Evolutionary conservation across 352 stramenopile species (phyloP), one percentile per base, ranked within the genome.

Genomic region (Phytopythium boreale): DNA sequence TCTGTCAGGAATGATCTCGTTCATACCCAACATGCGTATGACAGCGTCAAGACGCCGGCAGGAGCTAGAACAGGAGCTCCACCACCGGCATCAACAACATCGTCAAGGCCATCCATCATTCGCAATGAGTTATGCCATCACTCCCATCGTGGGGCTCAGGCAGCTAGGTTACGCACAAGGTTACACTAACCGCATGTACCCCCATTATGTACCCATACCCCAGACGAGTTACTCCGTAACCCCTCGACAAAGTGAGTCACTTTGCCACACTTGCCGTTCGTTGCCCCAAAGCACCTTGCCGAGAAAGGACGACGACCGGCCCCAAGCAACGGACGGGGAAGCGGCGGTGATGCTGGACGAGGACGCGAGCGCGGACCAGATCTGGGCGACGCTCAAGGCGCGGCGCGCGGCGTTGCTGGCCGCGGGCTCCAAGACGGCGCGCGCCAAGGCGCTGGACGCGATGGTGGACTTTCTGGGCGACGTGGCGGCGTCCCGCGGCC

Each of bases 381-480:
- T 90, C 15, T 93, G 78, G 77, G 62, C 24, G 17, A 41, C 68
- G 37, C 88, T 91, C 66, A 78, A 73, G 57, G 34, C 29, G 41
- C 49, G 71, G 36, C 87, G 81, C 70, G 74, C 50, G 22, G 73
- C 77, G 29, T 68, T 95, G 29, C 73, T 79, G 56, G 44, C n/a
- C 10, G 69, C 81, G 31, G 84, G 75, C 49, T 75, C 61, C 24
- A 14, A 64, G 4, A 90, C 78, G 17, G 61, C 77, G 11, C 82
- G 75, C 20, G 24, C 24, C 1, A 41, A 52, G 2, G 65, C 74
- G 29, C 59, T 91, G 11, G 57, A 69, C 7, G 59, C 84, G 27
- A 44, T 82, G 24, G 77, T 89, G 70, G 51, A 22, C 17, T 91
- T 90, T 50, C 61, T 95, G 53, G 68, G 61, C 31, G 72, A 85